Conservation (phyloP, 192 early-diverging fungal species). For the Podochytrium sp. region DNA sequence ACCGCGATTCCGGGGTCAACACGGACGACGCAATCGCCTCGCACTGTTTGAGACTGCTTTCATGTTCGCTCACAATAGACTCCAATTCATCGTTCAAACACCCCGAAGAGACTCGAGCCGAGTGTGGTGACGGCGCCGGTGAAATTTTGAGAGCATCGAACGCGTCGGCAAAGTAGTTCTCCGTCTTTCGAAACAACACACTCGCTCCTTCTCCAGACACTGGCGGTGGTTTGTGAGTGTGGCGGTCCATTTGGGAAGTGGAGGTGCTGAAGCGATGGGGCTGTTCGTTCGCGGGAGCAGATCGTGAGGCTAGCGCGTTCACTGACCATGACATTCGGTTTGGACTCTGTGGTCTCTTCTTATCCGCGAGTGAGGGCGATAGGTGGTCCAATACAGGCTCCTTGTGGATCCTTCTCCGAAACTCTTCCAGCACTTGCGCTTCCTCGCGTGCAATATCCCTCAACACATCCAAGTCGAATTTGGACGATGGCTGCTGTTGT, state of each 20-base stretch:
- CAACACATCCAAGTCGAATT: too few species aligned
- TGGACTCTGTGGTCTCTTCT: too few species aligned
- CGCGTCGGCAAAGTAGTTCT: constrained; percentile 10
- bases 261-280: background rate
- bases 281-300: background rate
- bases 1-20: too few species aligned
- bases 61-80: constrained; percentile 15
- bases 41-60: background rate
- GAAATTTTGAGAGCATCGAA: background rate
- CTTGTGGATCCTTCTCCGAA: background rate
- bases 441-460: constrained; percentile 3
- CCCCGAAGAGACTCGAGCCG: background rate
- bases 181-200: constrained; percentile 10
- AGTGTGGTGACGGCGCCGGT: background rate
- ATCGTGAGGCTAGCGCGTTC: background rate
- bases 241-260: too few species aligned
- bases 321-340: too few species aligned
- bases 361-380: background rate
- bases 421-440: background rate
- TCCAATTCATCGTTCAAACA: constrained; percentile 1
- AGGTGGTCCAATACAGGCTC: background rate
- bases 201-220: constrained; percentile 2
- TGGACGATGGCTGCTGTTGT: too few species aligned
- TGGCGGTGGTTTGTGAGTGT: too few species aligned
- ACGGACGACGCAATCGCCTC: too few species aligned